phyloP scores from a whole-genome alignment of 441 rosid species.

The Melianthus villosus region DNA sequence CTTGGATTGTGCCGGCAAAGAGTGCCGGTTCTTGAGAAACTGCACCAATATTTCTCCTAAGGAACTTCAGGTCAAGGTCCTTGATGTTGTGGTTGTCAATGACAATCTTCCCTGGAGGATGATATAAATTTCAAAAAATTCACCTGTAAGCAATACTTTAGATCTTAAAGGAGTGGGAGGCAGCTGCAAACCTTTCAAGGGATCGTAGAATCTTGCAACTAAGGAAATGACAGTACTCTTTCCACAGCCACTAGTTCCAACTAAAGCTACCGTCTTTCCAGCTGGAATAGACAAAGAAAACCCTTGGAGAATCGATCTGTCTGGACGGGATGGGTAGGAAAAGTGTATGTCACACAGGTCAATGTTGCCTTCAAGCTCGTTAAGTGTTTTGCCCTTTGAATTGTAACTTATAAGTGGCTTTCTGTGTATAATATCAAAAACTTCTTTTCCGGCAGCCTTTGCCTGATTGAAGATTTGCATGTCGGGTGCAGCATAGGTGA shows the following conservation, averaged over 20 bases:
- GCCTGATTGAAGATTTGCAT: constrained; percentile 53
- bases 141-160: not conserved
- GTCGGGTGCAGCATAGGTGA: constrained; percentile 59
- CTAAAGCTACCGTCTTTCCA: constrained; percentile 41
- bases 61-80: constrained; percentile 37
- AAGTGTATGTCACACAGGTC: constrained; percentile 25
- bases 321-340: constrained; percentile 42
- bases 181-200: constrained; percentile 23
- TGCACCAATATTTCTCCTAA: constrained; percentile 34
- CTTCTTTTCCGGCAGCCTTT: constrained; percentile 47
- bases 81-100: constrained; percentile 37
- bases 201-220: constrained; percentile 49
- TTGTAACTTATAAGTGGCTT: constrained; percentile 20
- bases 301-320: constrained; percentile 28
- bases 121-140: not conserved
- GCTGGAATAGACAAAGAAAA: constrained; percentile 44
- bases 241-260: constrained; percentile 60
- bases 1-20: constrained; percentile 42
- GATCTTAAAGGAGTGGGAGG: not conserved
- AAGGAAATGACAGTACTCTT: constrained; percentile 48
- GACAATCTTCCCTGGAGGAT: constrained; percentile 28
- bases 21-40: constrained; percentile 57
- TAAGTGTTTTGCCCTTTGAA: constrained; percentile 13
- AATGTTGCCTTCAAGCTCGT: constrained; percentile 31
- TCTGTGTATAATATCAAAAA: constrained; percentile 34